phyloP scores from a whole-genome alignment of 495 filamentous ascomycete species.

The Aspergillus haitiensis region DNA sequence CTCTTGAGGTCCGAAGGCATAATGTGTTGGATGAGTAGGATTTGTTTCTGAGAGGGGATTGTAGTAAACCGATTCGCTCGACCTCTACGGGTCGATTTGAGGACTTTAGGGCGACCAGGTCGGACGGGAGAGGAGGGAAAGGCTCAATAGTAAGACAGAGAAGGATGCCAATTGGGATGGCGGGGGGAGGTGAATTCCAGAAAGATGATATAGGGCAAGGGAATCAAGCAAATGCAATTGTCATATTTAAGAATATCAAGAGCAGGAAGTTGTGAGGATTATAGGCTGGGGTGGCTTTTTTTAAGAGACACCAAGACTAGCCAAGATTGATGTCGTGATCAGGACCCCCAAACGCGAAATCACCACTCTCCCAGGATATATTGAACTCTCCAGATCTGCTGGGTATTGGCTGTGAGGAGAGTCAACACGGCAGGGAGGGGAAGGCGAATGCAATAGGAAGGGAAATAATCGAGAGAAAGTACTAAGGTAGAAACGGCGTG shows the following conservation, averaged over 20 bases:
- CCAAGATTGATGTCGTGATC: slow-evolving; percentile 35
- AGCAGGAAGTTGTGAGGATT: slow-evolving; percentile 9
- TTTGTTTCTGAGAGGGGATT: neutral
- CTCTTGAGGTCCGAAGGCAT: slow-evolving; percentile 45
- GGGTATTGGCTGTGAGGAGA: no score
- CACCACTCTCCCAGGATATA: slow-evolving; percentile 13
- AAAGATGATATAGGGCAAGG: neutral
- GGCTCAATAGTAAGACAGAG: neutral
- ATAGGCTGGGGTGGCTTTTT: slow-evolving; percentile 12
- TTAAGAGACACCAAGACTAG: slow-evolving; percentile 21
- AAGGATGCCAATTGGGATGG: slow-evolving; percentile 1
- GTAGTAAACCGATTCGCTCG: slow-evolving; percentile 1
- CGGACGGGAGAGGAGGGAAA: neutral
- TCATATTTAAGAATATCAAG: slow-evolving; percentile 14
- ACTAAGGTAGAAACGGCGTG: slow-evolving; percentile 25
- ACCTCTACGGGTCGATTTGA: slow-evolving; percentile 6
- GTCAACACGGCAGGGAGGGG: slow-evolving; percentile 2
- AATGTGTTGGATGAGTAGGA: slow-evolving; percentile 9
- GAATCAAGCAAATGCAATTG: slow-evolving; percentile 18
- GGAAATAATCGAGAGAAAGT: slow-evolving; percentile 25
- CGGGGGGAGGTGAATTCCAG: no score
- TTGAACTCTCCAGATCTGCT: no score
- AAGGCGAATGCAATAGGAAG: slow-evolving; percentile 26
- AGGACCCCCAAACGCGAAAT: slow-evolving; percentile 25
- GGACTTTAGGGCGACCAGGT: slow-evolving; percentile 2